These are phyloP conservation scores for Thuidium tamariscinum DNA, from an alignment of 225 moss, liverwort and hornwort species.

Conservation along the genomic window DNA sequence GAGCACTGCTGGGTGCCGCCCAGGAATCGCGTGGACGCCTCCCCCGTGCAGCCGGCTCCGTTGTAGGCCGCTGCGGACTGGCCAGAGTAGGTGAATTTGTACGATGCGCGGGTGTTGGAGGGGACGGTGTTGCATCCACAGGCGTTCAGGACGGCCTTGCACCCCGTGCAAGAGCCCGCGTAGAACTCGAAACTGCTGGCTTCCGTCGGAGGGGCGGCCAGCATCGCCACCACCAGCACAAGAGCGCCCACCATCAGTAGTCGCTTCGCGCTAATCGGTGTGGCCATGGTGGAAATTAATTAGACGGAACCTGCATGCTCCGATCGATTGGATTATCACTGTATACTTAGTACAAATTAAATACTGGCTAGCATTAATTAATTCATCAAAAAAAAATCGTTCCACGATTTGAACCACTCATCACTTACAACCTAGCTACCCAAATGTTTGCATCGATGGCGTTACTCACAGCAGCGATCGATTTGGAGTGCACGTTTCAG, in stretches of 20 bases:
- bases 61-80: constrained; percentile 11
- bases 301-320: background rate
- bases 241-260: background rate
- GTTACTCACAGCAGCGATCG: background rate
- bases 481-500: background rate
- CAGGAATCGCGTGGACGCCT: background rate
- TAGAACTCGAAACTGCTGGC: background rate
- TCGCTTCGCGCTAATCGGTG: background rate
- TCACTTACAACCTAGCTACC: background rate
- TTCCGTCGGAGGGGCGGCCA: background rate
- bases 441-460: background rate
- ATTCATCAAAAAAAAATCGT: background rate
- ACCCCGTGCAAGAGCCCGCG: background rate
- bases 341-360: background rate
- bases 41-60: background rate
- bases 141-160: background rate
- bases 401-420: too few species aligned
- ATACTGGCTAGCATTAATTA: background rate
- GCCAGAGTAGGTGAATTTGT: background rate
- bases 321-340: background rate
- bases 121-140: constrained; percentile 4
- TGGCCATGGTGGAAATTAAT: background rate
- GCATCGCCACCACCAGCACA: background rate
- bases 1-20: background rate
- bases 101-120: background rate